A percentile compares a stretch with the other conserved stretches of the same genome.
Evolutionary conservation across 2,329 filamentous ascomycete genomes (phyloP).

Genomic region (Furcasterigmium furcatum): DNA sequence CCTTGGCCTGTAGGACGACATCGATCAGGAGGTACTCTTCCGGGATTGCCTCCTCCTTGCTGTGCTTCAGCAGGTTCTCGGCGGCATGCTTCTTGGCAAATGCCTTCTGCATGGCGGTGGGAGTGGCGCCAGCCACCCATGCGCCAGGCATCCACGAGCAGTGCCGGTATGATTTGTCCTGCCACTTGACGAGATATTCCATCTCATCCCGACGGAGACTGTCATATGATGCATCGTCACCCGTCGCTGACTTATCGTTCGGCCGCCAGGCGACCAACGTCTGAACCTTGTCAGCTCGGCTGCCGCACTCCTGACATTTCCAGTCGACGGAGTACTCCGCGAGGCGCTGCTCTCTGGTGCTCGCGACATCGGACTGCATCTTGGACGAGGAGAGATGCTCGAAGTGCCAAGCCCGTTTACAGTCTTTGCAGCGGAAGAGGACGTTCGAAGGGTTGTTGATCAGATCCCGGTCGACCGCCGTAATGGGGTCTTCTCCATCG

Average conservation of each 20-base stretch:
- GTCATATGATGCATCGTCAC: slow-evolving; percentile 20
- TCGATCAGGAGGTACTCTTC: slow-evolving; percentile 84
- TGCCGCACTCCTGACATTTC: slow-evolving; percentile 75
- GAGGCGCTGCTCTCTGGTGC: slow-evolving; percentile 58
- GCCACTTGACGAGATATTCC: slow-evolving; percentile 92
- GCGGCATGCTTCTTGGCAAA: slow-evolving; percentile 71
- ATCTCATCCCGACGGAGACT: slow-evolving; percentile 59
- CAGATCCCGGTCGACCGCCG: slow-evolving; percentile 54
- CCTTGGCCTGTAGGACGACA: slow-evolving; percentile 79
- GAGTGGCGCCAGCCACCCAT: slow-evolving; percentile 77
- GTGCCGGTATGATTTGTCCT: slow-evolving; percentile 73
- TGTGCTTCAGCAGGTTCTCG: slow-evolving; percentile 59
- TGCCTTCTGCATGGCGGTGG: slow-evolving; percentile 61
- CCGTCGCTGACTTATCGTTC: slow-evolving; percentile 38
- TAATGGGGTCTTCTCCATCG: slow-evolving; percentile 72
- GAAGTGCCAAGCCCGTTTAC: slow-evolving; percentile 78
- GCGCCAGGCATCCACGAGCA: slow-evolving; percentile 84
- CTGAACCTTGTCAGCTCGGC: slow-evolving; percentile 64
- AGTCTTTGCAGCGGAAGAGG: slow-evolving; percentile 78
- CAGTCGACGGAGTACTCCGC: slow-evolving; percentile 72
- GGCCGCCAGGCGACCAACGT: slow-evolving; percentile 89
- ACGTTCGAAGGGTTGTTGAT: slow-evolving; percentile 75
- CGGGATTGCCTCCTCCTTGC: slow-evolving; percentile 74
- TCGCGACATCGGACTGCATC: slow-evolving; percentile 14
- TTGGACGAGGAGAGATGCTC: slow-evolving; percentile 64